Base-by-base conservation (phyloP, 2,329 filamentous ascomycete species). In the Huntiella omanensis region DNA sequence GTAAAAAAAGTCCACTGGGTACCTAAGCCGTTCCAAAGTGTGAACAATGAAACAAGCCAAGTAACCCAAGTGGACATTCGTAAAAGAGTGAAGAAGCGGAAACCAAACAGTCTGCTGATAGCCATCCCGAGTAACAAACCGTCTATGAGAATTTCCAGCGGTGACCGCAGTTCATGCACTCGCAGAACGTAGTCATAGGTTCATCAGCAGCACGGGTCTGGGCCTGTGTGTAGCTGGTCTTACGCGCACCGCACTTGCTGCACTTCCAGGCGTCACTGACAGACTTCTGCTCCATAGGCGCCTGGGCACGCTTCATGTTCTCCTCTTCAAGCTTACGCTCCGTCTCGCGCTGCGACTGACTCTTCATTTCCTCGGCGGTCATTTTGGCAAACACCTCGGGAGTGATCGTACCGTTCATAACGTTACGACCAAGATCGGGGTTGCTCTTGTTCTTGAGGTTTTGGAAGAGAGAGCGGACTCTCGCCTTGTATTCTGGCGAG, bases 281-380 rank as follows among this genome's bases (percentile, higher is more conserved):
- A 59, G 81, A 87, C 71, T 86, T 91, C 64, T 94, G 81, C 13
- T 77, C 82, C 69, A 87, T 82, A 48, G 88, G 83, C 8, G 93
- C 87, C 77, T 96, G 92, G 1, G 91, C 85, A 63, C 88, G 85
- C 67, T 86, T 86, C 83, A 96, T 87, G 63, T 98, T 98, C 64
- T 95, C 85, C 63, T 83, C 77, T 59, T 86, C 72, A 43, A 94
- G 71, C 60, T 77, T 76, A 54, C 73, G 67, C 54, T 95, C 86
- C 57, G 80, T 74, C 55, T 75, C 76, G 51, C 78, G 76, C 62
- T 83, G 81, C 61, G 91, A 78, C 43, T 78, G 80, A 41, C 83
- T 91, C 67, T 92, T 92, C 59, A 98, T 75, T 61, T 96, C 88
- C 47, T 94, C 83, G 55, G 83, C 78, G 6, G 77, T 74, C 91